Conservation (phyloP, 371 early-diverging fungal genomes). For the Rhizomucor pusillus region DNA sequence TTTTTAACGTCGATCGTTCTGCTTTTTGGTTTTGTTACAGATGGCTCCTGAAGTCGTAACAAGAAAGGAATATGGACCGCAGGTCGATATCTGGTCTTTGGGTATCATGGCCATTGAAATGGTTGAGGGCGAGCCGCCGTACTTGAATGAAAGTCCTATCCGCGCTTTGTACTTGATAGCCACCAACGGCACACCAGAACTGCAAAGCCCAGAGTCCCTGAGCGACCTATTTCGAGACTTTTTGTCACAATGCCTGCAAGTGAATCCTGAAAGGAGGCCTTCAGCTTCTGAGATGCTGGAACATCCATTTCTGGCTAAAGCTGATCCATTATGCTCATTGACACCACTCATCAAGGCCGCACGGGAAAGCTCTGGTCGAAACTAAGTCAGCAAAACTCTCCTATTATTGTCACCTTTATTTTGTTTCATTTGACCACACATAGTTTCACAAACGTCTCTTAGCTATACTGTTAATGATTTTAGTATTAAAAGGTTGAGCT, state of each 20-base stretch:
- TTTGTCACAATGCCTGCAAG: conserved; percentile 76
- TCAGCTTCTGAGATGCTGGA: conserved; percentile 73
- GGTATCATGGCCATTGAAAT: conserved; percentile 97
- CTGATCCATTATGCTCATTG: conserved; percentile 84
- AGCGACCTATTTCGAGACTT: conserved; percentile 82
- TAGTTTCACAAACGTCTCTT: too few species aligned
- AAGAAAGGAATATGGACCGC: conserved; percentile 91
- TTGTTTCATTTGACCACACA: too few species aligned
- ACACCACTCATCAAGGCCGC: conserved; percentile 72
- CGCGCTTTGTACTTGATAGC: conserved; percentile 94
- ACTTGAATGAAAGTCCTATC: conserved; percentile 89
- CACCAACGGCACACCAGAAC: conserved; percentile 92
- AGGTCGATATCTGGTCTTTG: conserved; percentile 96
- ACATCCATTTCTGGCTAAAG: conserved; percentile 88
- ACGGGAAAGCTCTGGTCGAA: conserved; percentile 2
- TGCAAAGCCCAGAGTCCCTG: conserved; percentile 87
- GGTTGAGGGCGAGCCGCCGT: conserved; percentile 97
- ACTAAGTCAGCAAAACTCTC: too few species aligned
- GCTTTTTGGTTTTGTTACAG: too few species aligned
- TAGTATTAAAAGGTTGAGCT: too few species aligned
- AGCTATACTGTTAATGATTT: too few species aligned
- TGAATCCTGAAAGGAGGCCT: conserved; percentile 83
- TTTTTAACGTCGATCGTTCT: not conserved
- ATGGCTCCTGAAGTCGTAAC: conserved; percentile 97
- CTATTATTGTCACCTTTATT: too few species aligned